Base-by-base conservation (phyloP, 352 stramenopile genomes). In the Globisporangium acanthophoron region DNA sequence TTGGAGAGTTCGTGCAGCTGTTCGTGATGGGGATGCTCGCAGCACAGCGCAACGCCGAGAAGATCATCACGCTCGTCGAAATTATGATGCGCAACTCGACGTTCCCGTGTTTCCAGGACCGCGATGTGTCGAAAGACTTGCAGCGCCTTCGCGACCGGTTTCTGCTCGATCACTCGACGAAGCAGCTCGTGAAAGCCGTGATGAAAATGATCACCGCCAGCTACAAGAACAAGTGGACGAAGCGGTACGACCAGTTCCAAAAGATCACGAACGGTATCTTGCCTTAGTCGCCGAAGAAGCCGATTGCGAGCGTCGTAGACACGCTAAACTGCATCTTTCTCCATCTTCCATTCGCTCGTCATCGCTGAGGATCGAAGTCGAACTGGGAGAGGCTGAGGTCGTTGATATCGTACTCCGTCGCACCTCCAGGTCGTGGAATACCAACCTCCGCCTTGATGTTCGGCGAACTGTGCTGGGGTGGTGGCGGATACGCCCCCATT, bases 241-340 rank as follows among this genome's bases (percentile, higher is more conserved):
- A 92, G 61, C 67, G 94, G 21, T 98, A 98, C 70, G 92, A 98
- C 68, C 69, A 90, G 52, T 98, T 98, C 69, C 92, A 98, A 64
- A 86, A 97, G 57, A 85, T 87, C 58, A 96, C 80, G 27, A 96
- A 97, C 66, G 84, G 85, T 21, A 97, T 95, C 61, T 37, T 91
- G 35, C 81, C 80, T 7, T 94, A 74, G 43, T 13, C n/a, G 20
- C 21, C 24, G 9, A 15, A 8, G 20, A 4, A 35, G 46, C 3
- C 46, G 21, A 18, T 16, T n/a, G 18, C 4, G 1, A 27, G 29
- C 27, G 20, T 20, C 29, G 31, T 53, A 20, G 5, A 3, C 18
- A 39, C 2, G 8, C 20, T 13, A 3, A 37, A 21, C 46, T 39
- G 2, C 27, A 40, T 53, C 47, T 27, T 16, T 24, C 24, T 27